phyloP scores from a whole-genome alignment of 2,329 filamentous ascomycete genomes.

The Ustilaginoidea virens region DNA sequence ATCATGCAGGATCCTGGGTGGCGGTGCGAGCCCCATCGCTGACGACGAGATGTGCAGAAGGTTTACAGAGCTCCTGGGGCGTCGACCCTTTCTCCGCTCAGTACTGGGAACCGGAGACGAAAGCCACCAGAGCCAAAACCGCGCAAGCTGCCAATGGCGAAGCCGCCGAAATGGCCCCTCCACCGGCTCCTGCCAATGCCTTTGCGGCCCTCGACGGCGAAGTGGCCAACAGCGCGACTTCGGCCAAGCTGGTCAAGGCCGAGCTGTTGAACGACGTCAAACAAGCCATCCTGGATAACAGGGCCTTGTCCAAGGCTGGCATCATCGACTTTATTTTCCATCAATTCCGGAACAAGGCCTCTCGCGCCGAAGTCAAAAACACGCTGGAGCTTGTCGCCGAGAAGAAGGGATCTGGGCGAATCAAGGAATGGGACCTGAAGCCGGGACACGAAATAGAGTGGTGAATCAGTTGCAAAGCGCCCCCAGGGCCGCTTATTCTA shows the following conservation, averaged over 20 bases:
- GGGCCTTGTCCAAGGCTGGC: slow-evolving; percentile 23
- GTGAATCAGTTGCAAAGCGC: slow-evolving; percentile 6
- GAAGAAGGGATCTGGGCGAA: slow-evolving; percentile 20
- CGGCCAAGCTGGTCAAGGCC: slow-evolving; percentile 19
- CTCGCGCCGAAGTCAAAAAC: slow-evolving; percentile 25
- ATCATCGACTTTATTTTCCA: slow-evolving; percentile 25
- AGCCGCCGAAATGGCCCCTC: slow-evolving; percentile 16
- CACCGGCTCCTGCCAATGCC: slow-evolving; percentile 18
- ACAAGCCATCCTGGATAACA: slow-evolving; percentile 24
- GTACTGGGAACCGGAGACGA: slow-evolving; percentile 53
- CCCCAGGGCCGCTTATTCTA: background rate
- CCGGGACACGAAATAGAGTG: slow-evolving; percentile 20
- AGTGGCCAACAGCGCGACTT: slow-evolving; percentile 5
- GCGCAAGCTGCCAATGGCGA: slow-evolving; percentile 6
- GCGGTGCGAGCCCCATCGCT: slow-evolving; percentile 1
- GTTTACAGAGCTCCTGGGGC: slow-evolving; percentile 29
- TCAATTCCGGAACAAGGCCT: slow-evolving; percentile 20
- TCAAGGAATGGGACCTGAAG: slow-evolving; percentile 24
- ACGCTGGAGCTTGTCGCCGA: slow-evolving; percentile 24
- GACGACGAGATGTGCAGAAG: slow-evolving; percentile 18
- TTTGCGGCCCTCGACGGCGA: slow-evolving; percentile 18
- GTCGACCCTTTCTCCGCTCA: slow-evolving; percentile 75
- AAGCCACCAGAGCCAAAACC: slow-evolving; percentile 11
- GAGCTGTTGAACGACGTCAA: slow-evolving; percentile 26
- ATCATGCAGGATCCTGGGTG: background rate